Percentiles rank a stretch among this genome's conserved stretches.
These are phyloP conservation scores for Inonotus obliquus DNA, from an alignment of 1,284 basidiomycete species.

Conservation along the genomic window DNA sequence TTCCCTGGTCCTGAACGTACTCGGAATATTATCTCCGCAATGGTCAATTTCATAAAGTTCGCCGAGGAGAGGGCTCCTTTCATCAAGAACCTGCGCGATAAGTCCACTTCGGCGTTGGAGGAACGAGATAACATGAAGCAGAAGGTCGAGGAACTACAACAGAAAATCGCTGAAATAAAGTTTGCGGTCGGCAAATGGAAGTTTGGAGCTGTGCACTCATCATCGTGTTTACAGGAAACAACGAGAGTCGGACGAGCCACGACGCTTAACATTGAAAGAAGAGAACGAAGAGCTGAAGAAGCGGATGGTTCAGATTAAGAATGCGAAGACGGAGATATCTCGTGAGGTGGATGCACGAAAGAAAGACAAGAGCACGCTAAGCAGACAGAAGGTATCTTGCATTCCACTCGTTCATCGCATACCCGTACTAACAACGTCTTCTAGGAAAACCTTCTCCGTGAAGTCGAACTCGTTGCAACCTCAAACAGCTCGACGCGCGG, in stretches of 20 bases:
- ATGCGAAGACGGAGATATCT: slow-evolving; percentile 53
- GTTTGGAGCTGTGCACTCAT: neutral
- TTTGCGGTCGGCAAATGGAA: slow-evolving; percentile 32
- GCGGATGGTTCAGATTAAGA: slow-evolving; percentile 63
- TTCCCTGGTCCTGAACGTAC: slow-evolving; percentile 72
- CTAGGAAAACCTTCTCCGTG: slow-evolving; percentile 55
- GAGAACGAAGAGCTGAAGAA: slow-evolving; percentile 61
- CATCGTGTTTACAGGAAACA: slow-evolving; percentile 43
- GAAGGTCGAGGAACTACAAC: slow-evolving; percentile 48
- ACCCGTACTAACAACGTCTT: neutral
- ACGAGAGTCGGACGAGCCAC: slow-evolving; percentile 67
- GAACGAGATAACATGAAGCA: slow-evolving; percentile 52
- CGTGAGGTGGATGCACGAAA: slow-evolving; percentile 65
- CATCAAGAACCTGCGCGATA: slow-evolving; percentile 54
- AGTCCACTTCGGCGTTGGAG: slow-evolving; percentile 48
- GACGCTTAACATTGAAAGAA: slow-evolving; percentile 52
- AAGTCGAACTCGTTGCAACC: slow-evolving; percentile 54
- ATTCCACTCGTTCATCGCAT: neutral
- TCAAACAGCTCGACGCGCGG: slow-evolving; percentile 55
- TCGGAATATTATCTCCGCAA: slow-evolving; percentile 70
- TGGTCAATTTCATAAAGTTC: slow-evolving; percentile 93
- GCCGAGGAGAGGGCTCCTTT: slow-evolving; percentile 66
- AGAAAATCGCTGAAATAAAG: slow-evolving; percentile 59
- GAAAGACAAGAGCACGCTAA: slow-evolving; percentile 53
- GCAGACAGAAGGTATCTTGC: slow-evolving; percentile 47